These are phyloP conservation scores for Leucogyrophana mollusca DNA, from an alignment of 768 basidiomycete genomes.

Conservation along the genomic window DNA sequence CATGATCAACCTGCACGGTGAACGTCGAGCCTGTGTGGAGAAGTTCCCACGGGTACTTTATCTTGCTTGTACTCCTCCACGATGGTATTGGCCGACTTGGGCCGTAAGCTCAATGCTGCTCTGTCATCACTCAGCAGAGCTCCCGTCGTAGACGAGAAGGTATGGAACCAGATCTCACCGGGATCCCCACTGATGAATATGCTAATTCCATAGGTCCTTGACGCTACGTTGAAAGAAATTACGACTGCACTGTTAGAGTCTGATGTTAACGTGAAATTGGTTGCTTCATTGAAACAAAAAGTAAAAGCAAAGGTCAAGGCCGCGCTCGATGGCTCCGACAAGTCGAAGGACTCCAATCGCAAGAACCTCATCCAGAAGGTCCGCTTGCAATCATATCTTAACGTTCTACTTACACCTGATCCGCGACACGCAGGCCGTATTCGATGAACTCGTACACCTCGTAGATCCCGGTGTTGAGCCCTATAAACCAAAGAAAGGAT, in stretches of 20 bases:
- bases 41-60: conserved; percentile 28
- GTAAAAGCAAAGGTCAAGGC: conserved; percentile 91
- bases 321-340: conserved; percentile 68
- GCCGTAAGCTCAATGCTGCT: conserved; percentile 90
- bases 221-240: conserved; percentile 92
- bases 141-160: conserved; percentile 90
- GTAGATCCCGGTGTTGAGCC: conserved; percentile 96
- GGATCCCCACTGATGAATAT: too few relatives aligned
- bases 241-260: conserved; percentile 92
- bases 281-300: conserved; percentile 80
- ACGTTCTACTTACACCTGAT: conserved; percentile 10
- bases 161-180: conserved; percentile 23
- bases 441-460: conserved; percentile 91
- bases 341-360: conserved; percentile 76
- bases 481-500: conserved; percentile 95
- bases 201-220: conserved; percentile 67
- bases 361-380: conserved; percentile 94
- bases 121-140: conserved; percentile 86
- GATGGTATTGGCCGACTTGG: conserved; percentile 97
- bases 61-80: conserved; percentile 19
- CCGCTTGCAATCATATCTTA: conserved; percentile 5
- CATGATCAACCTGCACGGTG: conserved; percentile 34
- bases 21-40: not conserved
- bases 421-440: conserved; percentile 77
- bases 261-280: conserved; percentile 98